A percentile compares a stretch with the other conserved stretches of the same genome.
Evolutionary conservation across 495 filamentous ascomycete species (phyloP).

Genomic region (Cercophora sp.): DNA sequence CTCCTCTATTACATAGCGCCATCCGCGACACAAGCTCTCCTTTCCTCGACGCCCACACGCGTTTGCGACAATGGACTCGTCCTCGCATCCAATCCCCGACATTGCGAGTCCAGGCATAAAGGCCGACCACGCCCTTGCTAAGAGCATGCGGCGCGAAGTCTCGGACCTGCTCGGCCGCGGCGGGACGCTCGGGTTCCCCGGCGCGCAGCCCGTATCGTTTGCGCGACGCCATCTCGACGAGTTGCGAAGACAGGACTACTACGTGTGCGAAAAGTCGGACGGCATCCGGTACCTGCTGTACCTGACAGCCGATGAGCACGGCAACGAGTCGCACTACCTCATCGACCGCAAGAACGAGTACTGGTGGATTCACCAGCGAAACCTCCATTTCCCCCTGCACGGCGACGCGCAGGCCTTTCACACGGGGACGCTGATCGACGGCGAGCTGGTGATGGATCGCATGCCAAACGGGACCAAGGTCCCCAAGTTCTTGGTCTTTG

Average conservation of each 20-base stretch:
- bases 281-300: constrained; percentile 93
- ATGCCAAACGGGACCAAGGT: constrained; percentile 56
- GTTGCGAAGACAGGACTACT: constrained; percentile 72
- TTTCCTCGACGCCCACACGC: no score
- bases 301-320: constrained; percentile 59
- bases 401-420: constrained; percentile 65
- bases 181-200: constrained; percentile 69
- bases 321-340: constrained; percentile 61
- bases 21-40: no score
- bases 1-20: no score
- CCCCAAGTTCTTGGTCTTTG: constrained; percentile 85
- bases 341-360: constrained; percentile 98
- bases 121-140: constrained; percentile 52
- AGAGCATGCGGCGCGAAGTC: constrained; percentile 67
- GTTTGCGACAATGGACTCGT: constrained; percentile 27
- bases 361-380: constrained; percentile 63
- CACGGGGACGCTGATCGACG: constrained; percentile 78
- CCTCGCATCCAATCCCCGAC: constrained; percentile 31
- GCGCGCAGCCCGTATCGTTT: constrained; percentile 94
- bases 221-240: constrained; percentile 70
- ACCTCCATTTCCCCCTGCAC: constrained; percentile 74
- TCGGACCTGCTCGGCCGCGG: constrained; percentile 67
- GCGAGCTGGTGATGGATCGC: constrained; percentile 83
- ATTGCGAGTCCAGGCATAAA: constrained; percentile 63
- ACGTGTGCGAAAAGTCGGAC: constrained; percentile 97